Base-by-base conservation (phyloP, 768 basidiomycete genomes). In the Cubamyces sp. region DNA sequence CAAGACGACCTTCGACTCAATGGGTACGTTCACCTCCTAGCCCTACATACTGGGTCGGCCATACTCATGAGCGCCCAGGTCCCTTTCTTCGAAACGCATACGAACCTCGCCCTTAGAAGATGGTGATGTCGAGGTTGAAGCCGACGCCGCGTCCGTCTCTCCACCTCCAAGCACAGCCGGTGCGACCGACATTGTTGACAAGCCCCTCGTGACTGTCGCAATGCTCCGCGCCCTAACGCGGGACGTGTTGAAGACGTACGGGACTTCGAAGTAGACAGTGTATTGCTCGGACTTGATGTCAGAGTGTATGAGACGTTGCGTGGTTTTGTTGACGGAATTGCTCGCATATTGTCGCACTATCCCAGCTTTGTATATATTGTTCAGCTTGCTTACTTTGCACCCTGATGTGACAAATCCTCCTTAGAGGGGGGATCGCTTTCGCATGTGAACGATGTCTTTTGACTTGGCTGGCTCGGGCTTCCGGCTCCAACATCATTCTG, bases 181-280 rank as follows among this genome's bases (percentile, higher is more conserved):
- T 8, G 81, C 82, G 1, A 73, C 79, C 5, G 72, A 76, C 14
- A 66, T 67, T 34, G 72, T 71, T 28, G 73, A 77, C 11, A 75
- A 73, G 50, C 75, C 80, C 18, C 62, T 75, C 19, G 81, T 88
- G 39, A 89, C 87, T 2, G 75, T 85, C 25, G 84, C 84, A 16
- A 90, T 90, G 88, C 70, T 90, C 51, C 83, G 86, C 42, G 82
- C 83, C 3, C 69, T 86, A 61, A 84, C 84, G 41, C 78, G 76
- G 61, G 81, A 85, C 37, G 65, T 72, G 71, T 63, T 86, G 61
- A 84, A 82, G 74, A 68, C 62, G 18, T 66, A 65, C 41, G 62
- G 67, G 16, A 26, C 19, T 45, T 19, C 57, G 41, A 59, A 59
- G 57, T 59, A 58, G 57, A 23, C 45, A 4, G 1, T 19, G 8